Evolutionary conservation across 2,329 filamentous ascomycete genomes (phyloP), one percentile per base, ranked within the genome.

Genomic region (Diplodia intermedia): DNA sequence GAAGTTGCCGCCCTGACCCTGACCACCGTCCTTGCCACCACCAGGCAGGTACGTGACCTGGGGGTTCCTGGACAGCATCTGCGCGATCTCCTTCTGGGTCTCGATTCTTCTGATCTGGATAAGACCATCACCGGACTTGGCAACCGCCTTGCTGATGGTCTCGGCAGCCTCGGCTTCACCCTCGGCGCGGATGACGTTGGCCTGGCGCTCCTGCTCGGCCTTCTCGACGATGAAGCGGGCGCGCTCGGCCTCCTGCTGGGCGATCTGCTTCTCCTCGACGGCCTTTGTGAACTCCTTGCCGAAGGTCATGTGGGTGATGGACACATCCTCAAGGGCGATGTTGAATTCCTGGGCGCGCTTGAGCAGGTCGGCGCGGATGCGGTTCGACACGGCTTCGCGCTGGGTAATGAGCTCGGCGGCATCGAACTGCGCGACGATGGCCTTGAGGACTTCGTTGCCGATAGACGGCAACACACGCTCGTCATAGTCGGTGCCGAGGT

Each of bases 251-350:
- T 99, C 95, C 83, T 99, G 95, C 84, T 99, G 95, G 67, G 95
- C 95, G 80, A 99, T 99, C 86, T 99, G 95, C 89, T 99, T 99
- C 88, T 99, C 95, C 85, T 99, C 95, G 76, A 99, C 95, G 72
- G 95, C 95, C 82, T 92, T 92, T 70, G 95, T 99, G 86, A 99
- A 99, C 83, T 99, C 95, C 82, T 94, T 94, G 74, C 95, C 95
- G 79, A 99, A 99, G 65, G 95, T 99, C 95, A 99, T 99, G 87
- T 99, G 95, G 70, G 95, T 99, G 82, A 99, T 99, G 78, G 93
- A 97, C 69, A 99, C 95, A 78, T 99, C 95, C 83, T 99, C 95
- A 66, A 99, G 92, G 33, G 93, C 93, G 78, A 99, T 99, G 86
- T 99, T 97, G 89, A 99, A 99, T 82, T 99, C 95, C 76, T 90